Evolutionary conservation across 495 filamentous ascomycete species (phyloP).

Genomic region (Choiromyces venosus): DNA sequence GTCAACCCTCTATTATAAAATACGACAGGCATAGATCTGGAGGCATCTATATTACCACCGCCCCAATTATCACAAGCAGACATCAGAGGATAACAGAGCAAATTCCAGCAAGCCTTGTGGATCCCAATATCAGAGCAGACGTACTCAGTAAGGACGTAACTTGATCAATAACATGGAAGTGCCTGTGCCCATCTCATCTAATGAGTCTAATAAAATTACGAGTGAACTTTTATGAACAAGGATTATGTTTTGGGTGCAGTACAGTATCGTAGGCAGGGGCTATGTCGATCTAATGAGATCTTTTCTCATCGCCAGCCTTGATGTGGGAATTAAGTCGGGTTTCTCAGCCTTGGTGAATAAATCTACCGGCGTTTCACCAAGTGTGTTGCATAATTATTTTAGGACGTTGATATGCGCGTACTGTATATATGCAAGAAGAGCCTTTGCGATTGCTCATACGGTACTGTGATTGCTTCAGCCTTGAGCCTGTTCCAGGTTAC

Average conservation of each 20-base stretch:
- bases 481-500: not conserved
- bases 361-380: not conserved
- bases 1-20: too few relatives aligned
- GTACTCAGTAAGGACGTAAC: not conserved
- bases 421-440: too few relatives aligned
- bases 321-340: not conserved
- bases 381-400: not conserved
- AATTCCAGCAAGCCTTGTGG: not conserved
- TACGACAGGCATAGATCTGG: too few relatives aligned
- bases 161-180: not conserved
- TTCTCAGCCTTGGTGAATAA: not conserved
- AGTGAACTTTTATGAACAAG: not conserved
- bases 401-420: too few relatives aligned
- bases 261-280: too few relatives aligned
- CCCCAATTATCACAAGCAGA: not conserved
- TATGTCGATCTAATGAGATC: not conserved
- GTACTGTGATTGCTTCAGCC: too few relatives aligned
- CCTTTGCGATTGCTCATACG: too few relatives aligned
- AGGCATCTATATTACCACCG: too few relatives aligned
- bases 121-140: not conserved
- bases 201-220: not conserved
- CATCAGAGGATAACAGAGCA: not conserved
- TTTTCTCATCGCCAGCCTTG: not conserved
- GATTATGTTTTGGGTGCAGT: not conserved
- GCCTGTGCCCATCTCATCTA: not conserved